A percentile compares a stretch with the other conserved stretches of the same genome.
phyloP scores from a whole-genome alignment of 192 early-diverging fungal species.

The Glomus cerebriforme region DNA sequence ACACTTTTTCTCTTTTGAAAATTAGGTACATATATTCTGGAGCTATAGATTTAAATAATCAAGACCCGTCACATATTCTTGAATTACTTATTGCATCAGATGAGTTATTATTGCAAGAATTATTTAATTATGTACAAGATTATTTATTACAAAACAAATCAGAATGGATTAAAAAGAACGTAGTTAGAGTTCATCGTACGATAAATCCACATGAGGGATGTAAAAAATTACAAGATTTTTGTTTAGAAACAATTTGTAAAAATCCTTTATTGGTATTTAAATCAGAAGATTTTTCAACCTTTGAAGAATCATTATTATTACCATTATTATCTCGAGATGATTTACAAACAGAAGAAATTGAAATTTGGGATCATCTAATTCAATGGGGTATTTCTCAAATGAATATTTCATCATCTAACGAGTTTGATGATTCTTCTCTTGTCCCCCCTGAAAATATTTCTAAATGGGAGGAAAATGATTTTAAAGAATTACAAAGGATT shows the following conservation, averaged over 20 bases:
- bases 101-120: constrained; percentile 26
- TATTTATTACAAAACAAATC: constrained; percentile 6
- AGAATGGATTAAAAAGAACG: constrained; percentile 16
- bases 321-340: constrained; percentile 23
- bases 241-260: constrained; percentile 26
- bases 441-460: background rate
- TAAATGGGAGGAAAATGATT: constrained; percentile 19
- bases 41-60: background rate
- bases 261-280: constrained; percentile 22
- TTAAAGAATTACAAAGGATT: constrained; percentile 4
- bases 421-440: too few relatives aligned
- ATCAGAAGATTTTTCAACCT: constrained; percentile 21
- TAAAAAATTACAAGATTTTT: constrained; percentile 8
- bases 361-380: constrained; percentile 29
- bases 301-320: constrained; percentile 26
- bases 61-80: constrained; percentile 12
- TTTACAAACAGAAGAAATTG: constrained; percentile 30
- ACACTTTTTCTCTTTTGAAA: background rate
- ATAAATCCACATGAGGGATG: background rate
- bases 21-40: constrained; percentile 31
- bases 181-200: constrained; percentile 1
- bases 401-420: background rate
- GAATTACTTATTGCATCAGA: constrained; percentile 29
- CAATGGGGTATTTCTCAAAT: constrained; percentile 30
- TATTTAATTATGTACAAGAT: constrained; percentile 24